Percentiles rank a stretch among this genome's conserved stretches.
These are phyloP conservation scores for Lavandula angustifolia DNA, from an alignment of 257 asterid genomes.

Conservation along the genomic window DNA sequence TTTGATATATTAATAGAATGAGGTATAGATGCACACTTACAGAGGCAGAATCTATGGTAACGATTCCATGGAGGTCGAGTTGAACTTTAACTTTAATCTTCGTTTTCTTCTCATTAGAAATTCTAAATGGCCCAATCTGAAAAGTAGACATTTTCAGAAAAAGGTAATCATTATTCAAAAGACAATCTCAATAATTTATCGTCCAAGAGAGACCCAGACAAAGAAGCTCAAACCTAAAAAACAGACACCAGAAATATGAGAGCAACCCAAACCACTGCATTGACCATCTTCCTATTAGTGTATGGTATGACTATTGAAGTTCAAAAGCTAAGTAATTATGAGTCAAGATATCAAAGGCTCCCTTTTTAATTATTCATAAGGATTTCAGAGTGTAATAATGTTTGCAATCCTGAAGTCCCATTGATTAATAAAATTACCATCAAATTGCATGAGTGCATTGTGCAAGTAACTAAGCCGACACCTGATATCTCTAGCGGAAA, in stretches of 20 bases:
- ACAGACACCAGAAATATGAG: conserved; percentile 2
- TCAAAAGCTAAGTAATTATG: conserved; percentile 17
- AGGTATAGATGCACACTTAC: conserved; percentile 50
- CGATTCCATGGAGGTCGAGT: conserved; percentile 81
- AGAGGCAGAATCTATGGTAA: conserved; percentile 67
- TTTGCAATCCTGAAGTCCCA: conserved; percentile 11
- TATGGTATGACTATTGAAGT: background rate
- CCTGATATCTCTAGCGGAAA: background rate
- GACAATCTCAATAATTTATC: background rate
- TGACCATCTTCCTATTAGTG: conserved; percentile 18
- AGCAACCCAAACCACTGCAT: conserved; percentile 12
- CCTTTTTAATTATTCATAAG: background rate
- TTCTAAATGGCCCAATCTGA: conserved; percentile 84
- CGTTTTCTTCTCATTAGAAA: conserved; percentile 49
- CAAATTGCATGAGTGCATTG: conserved; percentile 7
- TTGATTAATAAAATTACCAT: conserved; percentile 21
- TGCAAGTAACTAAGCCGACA: conserved; percentile 15
- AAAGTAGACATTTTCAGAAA: conserved; percentile 23
- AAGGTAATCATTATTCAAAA: conserved; percentile 15
- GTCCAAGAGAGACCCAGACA: conserved; percentile 16
- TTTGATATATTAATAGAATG: conserved; percentile 17
- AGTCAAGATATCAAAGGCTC: conserved; percentile 6
- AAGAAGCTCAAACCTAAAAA: conserved; percentile 27
- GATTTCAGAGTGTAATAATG: conserved; percentile 2
- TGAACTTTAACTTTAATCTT: conserved; percentile 72